Percentiles rank a stretch among this genome's conserved stretches.
Evolutionary conservation across 352 stramenopile species (phyloP).

Genomic region (Lagenidium giganteum): DNA sequence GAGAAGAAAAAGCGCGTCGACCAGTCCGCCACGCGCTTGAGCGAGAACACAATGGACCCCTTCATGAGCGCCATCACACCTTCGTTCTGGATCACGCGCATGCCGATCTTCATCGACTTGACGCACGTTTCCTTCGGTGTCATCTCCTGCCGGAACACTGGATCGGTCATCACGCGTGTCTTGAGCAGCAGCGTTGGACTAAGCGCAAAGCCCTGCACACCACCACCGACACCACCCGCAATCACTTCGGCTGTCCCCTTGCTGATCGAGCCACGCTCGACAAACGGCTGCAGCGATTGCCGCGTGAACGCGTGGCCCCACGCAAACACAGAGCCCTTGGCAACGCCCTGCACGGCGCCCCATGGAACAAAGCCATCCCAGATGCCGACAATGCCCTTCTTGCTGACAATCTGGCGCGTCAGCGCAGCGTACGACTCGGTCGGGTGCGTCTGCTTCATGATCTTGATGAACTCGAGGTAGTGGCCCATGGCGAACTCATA

Average conservation of each 20-base stretch:
- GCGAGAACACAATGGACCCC: constrained; percentile 86
- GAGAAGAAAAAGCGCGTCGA: constrained; percentile 91
- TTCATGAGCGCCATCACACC: constrained; percentile 89
- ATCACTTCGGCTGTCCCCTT: constrained; percentile 69
- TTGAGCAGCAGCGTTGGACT: constrained; percentile 91
- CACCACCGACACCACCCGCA: constrained; percentile 85
- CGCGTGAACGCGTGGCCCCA: constrained; percentile 80
- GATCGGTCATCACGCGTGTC: constrained; percentile 94
- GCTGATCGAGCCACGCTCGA: constrained; percentile 48
- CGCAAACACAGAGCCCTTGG: constrained; percentile 90
- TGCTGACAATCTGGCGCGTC: constrained; percentile 75
- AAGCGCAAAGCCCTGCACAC: constrained; percentile 91
- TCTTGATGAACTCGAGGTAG: constrained; percentile 93
- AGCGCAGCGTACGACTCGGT: constrained; percentile 76
- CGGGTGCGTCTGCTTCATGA: constrained; percentile 89
- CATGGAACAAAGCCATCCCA: constrained; percentile 94
- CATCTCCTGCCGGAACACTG: constrained; percentile 90
- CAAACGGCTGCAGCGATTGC: constrained; percentile 47
- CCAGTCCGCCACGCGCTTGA: constrained; percentile 93
- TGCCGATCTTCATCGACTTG: constrained; percentile 78
- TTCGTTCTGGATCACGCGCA: constrained; percentile 89
- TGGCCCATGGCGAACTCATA: constrained; percentile 89
- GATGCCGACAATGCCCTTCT: constrained; percentile 87
- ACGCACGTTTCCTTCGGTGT: constrained; percentile 75
- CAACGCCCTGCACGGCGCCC: constrained; percentile 85